These are phyloP conservation scores for Styphnolobium japonicum DNA, from an alignment of 306 rosid genomes.

Conservation along the genomic window DNA sequence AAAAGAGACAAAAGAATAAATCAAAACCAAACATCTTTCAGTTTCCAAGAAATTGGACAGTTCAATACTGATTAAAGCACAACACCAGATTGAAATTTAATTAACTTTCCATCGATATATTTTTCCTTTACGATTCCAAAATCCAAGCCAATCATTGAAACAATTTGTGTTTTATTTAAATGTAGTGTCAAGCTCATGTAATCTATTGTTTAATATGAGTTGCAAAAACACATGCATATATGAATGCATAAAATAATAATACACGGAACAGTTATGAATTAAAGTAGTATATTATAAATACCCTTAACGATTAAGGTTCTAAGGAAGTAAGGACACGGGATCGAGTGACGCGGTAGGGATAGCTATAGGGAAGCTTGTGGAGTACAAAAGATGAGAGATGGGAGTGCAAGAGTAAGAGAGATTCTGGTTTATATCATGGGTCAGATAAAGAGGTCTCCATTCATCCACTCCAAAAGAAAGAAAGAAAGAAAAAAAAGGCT, in stretches of 20 bases:
- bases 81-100: background rate
- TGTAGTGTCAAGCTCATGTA: background rate
- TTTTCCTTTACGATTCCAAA: background rate
- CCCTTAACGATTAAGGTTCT: constrained; percentile 55
- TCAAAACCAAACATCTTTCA: background rate
- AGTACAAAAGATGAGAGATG: constrained; percentile 58
- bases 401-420: constrained; percentile 30
- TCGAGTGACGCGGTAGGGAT: constrained; percentile 50
- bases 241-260: background rate
- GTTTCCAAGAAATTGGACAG: background rate
- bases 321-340: constrained; percentile 33
- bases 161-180: background rate
- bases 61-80: background rate
- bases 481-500: constrained; percentile 25
- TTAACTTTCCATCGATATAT: background rate
- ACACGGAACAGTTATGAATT: background rate
- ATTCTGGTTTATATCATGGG: constrained; percentile 45
- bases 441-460: constrained; percentile 48
- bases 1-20: background rate
- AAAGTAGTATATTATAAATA: background rate
- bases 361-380: constrained; percentile 49
- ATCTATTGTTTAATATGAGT: background rate
- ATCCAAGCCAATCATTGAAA: constrained; percentile 5
- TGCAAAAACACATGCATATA: background rate
- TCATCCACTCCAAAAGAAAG: constrained; percentile 41